These are phyloP conservation scores for Xylaria telfairii DNA, from an alignment of 495 filamentous ascomycete genomes.

Conservation along the genomic window DNA sequence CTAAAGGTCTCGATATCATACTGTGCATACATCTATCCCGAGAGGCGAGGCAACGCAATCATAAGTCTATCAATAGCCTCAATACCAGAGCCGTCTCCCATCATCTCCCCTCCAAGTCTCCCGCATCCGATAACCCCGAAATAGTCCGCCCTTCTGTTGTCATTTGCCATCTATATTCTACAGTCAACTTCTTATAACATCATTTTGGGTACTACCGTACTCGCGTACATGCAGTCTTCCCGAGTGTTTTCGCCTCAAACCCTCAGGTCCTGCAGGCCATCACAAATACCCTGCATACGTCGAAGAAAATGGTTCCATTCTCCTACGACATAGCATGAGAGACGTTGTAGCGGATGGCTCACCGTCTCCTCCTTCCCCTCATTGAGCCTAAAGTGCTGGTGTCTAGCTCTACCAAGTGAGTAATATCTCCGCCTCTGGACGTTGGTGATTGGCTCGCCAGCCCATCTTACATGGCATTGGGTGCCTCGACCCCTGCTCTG, in stretches of 20 bases:
- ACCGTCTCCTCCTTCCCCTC: constrained; percentile 27
- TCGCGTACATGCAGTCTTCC: neutral
- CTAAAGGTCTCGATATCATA: neutral
- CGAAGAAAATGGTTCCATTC: neutral
- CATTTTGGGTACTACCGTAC: neutral
- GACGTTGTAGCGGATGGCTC: neutral
- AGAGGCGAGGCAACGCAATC: neutral
- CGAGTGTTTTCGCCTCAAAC: neutral
- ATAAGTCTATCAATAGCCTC: neutral
- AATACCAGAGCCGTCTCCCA: neutral
- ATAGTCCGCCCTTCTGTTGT: neutral
- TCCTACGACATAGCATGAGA: constrained; percentile 2
- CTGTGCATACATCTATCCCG: neutral
- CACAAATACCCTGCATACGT: constrained; percentile 10
- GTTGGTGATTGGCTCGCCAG: constrained; percentile 13
- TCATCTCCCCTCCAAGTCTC: neutral
- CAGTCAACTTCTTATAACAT: neutral
- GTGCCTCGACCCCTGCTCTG: constrained; percentile 2
- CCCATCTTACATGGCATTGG: neutral
- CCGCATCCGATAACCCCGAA: neutral
- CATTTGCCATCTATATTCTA: constrained; percentile 1
- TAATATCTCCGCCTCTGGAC: constrained; percentile 4
- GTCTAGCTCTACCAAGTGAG: constrained; percentile 15
- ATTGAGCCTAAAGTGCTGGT: constrained; percentile 42
- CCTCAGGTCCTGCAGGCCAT: constrained; percentile 11